Evolutionary conservation across 2,329 filamentous ascomycete species (phyloP).

Genomic region (Dryadomyces quercus-mongolicae): DNA sequence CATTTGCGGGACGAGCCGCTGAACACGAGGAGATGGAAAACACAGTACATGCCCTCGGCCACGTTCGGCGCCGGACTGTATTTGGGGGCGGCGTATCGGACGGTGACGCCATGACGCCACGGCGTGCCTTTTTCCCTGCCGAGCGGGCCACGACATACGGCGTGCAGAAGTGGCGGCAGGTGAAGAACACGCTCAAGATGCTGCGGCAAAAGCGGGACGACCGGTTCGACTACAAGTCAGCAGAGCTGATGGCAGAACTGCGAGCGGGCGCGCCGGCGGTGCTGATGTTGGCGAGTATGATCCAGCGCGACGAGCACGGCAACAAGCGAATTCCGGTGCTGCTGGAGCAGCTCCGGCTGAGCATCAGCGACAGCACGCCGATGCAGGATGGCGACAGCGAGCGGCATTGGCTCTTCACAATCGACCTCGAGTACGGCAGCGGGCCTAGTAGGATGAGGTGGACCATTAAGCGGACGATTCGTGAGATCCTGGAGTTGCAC

Average conservation of each 20-base stretch:
- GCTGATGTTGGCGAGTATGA: conserved; percentile 92
- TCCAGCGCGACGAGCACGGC: conserved; percentile 91
- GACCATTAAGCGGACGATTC: conserved; percentile 76
- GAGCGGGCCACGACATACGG: conserved; percentile 62
- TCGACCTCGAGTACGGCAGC: conserved; percentile 92
- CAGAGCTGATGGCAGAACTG: conserved; percentile 90
- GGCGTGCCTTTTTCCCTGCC: conserved; percentile 44
- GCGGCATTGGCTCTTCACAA: conserved; percentile 75
- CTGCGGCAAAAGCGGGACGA: conserved; percentile 76
- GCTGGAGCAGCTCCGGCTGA: conserved; percentile 85
- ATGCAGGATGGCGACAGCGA: conserved; percentile 51
- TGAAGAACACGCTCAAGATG: conserved; percentile 78
- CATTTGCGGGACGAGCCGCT: conserved; percentile 35
- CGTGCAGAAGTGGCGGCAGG: conserved; percentile 80
- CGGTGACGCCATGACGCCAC: conserved; percentile 44
- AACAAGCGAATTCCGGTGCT: conserved; percentile 91
- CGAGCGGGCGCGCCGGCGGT: conserved; percentile 87
- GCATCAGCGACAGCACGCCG: conserved; percentile 66
- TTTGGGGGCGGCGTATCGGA: conserved; percentile 52
- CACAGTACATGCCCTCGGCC: conserved; percentile 34
- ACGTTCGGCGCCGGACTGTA: conserved; percentile 54
- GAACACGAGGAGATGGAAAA: conserved; percentile 31
- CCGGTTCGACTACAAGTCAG: conserved; percentile 88
- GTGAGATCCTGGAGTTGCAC: conserved; percentile 87
- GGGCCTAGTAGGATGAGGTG: conserved; percentile 94